Conservation (phyloP, 2,329 filamentous ascomycete species). For the Fusarium foetens region DNA sequence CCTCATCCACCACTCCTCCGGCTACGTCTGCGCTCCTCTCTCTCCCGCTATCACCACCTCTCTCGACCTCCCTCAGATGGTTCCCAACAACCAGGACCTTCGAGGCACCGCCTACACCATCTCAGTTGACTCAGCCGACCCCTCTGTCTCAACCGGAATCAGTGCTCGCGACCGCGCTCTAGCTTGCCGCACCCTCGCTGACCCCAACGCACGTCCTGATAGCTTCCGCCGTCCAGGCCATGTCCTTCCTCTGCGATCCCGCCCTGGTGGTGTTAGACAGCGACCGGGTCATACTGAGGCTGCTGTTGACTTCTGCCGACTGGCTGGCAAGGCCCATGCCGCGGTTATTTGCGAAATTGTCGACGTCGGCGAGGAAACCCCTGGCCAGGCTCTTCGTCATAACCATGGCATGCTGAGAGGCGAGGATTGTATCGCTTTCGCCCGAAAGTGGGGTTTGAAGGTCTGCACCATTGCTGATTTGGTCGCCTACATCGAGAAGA, state of each 20-base stretch:
- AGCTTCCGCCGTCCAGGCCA: constrained; percentile 88
- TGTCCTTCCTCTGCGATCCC: constrained; percentile 84
- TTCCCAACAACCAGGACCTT: constrained; percentile 76
- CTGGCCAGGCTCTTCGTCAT: constrained; percentile 71
- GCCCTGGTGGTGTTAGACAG: constrained; percentile 81
- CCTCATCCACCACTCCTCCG: constrained; percentile 90
- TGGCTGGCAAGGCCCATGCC: constrained; percentile 81
- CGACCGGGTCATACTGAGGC: constrained; percentile 93
- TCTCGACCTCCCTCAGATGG: constrained; percentile 91
- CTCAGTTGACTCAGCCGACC: constrained; percentile 81
- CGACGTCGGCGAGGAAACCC: constrained; percentile 80
- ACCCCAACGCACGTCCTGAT: constrained; percentile 64
- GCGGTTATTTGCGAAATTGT: constrained; percentile 93
- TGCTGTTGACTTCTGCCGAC: constrained; percentile 85
- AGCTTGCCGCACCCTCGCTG: constrained; percentile 81
- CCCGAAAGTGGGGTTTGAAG: constrained; percentile 86
- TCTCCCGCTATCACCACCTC: constrained; percentile 72
- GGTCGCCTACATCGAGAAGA: constrained; percentile 80
- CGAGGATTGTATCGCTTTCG: constrained; percentile 89
- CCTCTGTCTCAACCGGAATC: constrained; percentile 86
- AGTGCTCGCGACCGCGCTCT: constrained; percentile 86
- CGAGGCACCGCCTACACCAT: constrained; percentile 94
- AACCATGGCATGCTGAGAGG: constrained; percentile 91
- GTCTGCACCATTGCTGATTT: constrained; percentile 96
- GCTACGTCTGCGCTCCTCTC: constrained; percentile 91